Evolutionary conservation across 139 green algal genomes (phyloP), one percentile per base, ranked within the genome.

Genomic region (Chlamydomonas sp.): DNA sequence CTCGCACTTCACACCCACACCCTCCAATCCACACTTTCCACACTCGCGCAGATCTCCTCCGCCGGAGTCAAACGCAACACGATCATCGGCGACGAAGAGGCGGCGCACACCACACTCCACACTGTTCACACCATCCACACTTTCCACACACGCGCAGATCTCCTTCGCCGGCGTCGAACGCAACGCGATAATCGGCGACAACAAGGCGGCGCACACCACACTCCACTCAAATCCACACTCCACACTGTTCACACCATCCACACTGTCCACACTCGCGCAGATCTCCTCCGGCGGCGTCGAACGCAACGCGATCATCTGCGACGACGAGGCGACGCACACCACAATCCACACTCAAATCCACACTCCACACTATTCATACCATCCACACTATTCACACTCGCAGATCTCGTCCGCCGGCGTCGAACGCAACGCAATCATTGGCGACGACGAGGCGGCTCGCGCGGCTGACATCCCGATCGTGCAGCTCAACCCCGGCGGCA

Each of bases 401-500:
- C 68, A 70, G 69, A 61, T 85, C 16, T 87, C 84, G 5, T 85
- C 76, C 1, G 89, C 87, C 1, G 89, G 75, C 20, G 84, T 92
- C 38, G 91, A 96, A 83, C 79, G 90, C 50, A 97, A 94, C 74
- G 88, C 88, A 1, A 75, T 87, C 48, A 86, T 96, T 31, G 88
- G 88, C 0, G 77, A 91, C 38, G 84, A 96, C 62, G 83, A 70
- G 3, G 83, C 81, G 67, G 47, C 35, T 0, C 77, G 89, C 34
- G 82, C 83, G 61, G 43, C 66, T 31, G 84, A 92, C 68, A 93
- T 96, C 67, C 90, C 90, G 60, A 97, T 96, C 47, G 81, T 97
- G 28, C 87, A 92, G 72, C 75, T 96, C 35, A 92, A 93, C 68
- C 89, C 89, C 0, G 84, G 83, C 3, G 87, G 77, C 64, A 79